Base-by-base conservation (phyloP, 2,329 filamentous ascomycete species). In the Aureobasidium sp. region DNA sequence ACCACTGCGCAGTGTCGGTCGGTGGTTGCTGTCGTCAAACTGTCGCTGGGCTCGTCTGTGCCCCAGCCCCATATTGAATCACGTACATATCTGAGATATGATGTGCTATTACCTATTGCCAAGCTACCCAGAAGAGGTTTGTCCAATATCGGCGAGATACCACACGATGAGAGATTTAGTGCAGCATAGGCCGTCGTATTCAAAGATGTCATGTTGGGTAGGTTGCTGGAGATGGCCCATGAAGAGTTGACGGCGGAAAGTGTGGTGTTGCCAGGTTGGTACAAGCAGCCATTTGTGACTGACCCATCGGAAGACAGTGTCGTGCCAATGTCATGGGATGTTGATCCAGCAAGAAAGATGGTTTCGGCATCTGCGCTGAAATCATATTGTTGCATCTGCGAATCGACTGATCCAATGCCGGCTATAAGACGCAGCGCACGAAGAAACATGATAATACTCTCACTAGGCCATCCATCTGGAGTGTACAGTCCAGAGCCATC, bases 391-490 rank as follows among this genome's bases (percentile, higher is more conserved):
- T 69, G 65, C 76, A 87, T 81, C 61, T 86, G 82, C 2, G 82
- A 72, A 69, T 86, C 84, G 5, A 87, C 70, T 0, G 70, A 74
- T 1, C 84, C 84, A 69, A 82, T 85, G 41, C 79, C 78, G 9
- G 82, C 70, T 2, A 88, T 68, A 2, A 87, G 66, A 36, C 85
- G 77, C 65, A 79, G 79, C n/a, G 77, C 76, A 51, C 78, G 74
- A 1, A 76, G 74, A 48, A 86, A 77, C 66, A 85, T 82, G 37
- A 87, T 71, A 66, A 79, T 85, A 24, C 79, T 77, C 66, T 84
- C 81, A n/a, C 79, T 81, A 0, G 86, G 86, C 86, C 86, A 88
- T 12, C 86, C 86, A 71, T 85, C 78, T 0, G 76, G 69, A 0
- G 84, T 87, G 24, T 76, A 77, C 2, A 69, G 47, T 8, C 71